Base-by-base conservation (phyloP, 2,329 filamentous ascomycete genomes). In the Leptographium flavum region DNA sequence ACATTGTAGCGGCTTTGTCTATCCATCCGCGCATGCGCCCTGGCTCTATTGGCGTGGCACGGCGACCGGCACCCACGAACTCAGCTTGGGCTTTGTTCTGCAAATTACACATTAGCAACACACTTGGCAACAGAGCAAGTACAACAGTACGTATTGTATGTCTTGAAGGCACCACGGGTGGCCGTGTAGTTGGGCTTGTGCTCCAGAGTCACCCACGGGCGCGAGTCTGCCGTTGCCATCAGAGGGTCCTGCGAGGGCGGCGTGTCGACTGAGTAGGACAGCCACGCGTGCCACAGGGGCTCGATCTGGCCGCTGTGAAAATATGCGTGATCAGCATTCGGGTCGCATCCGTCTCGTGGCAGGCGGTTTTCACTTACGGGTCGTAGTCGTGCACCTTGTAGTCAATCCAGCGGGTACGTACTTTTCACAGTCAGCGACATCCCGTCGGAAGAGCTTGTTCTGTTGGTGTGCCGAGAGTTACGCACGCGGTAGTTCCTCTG, bases 221-320 rank as follows among this genome's bases (percentile, higher is more conserved):
- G 76, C 36, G 52, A 49, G 43, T 39, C 48, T 54, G 78, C 71
- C 23, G 37, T 40, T 54, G 77, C 71, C 56, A 79, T 74, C 50
- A 92, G 63, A 43, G 79, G 68, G 61, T 98, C 92, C 58, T 82
- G 65, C 32, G 71, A 76, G 2, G 92, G 92, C 32, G 90, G 79
- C 65, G 84, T 83, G 65, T 96, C 87, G 57, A 94, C 81, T 66
- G 80, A 70, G 68, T 98, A 96, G 53, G 87, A 87, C 56, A 98
- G 87, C 92, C 92, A 98, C 27, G 85, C 87, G 68, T 96, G 92
- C 92, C 92, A 98, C 64, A 90, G 85, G 42, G 90, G 88, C 66
- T 96, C 90, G 57, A 95, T 84, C 45, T 95, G 86, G 48, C 77
- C 76, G 50, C 79, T 83, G 53, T 27, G n/a, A 28, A 11, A 19